These are phyloP conservation scores for Mucor mucedo DNA, from an alignment of 371 early-diverging fungal species.

Conservation along the genomic window DNA sequence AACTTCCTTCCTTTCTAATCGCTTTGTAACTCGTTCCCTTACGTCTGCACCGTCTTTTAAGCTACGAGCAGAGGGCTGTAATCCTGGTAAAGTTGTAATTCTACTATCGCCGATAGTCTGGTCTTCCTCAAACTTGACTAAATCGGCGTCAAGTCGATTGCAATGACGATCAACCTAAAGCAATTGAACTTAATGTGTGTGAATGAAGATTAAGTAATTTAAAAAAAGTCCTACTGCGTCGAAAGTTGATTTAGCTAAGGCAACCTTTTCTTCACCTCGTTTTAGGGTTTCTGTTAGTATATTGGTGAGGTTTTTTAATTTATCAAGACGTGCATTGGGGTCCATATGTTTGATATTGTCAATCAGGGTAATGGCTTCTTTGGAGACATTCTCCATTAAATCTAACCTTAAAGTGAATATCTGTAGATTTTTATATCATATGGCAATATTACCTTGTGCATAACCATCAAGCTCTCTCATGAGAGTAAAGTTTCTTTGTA, in stretches of 20 bases:
- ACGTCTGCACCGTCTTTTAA: constrained; percentile 35
- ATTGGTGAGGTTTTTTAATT: constrained; percentile 65
- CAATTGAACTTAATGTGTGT: not conserved
- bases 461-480: constrained; percentile 91
- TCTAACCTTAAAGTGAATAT: constrained; percentile 32
- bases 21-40: constrained; percentile 35
- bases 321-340: constrained; percentile 60
- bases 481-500: constrained; percentile 88
- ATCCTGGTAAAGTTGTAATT: constrained; percentile 47
- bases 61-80: constrained; percentile 48
- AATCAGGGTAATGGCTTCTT: constrained; percentile 58
- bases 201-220: not conserved
- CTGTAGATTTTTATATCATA: not conserved
- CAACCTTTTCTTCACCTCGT: constrained; percentile 90
- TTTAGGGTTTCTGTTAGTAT: constrained; percentile 71
- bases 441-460: constrained; percentile 68
- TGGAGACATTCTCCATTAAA: constrained; percentile 61
- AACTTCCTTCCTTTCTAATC: constrained; percentile 38
- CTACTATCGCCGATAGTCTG: constrained; percentile 39
- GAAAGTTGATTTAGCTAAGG: constrained; percentile 86
- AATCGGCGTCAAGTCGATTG: constrained; percentile 48
- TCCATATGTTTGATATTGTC: constrained; percentile 50
- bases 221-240: constrained; percentile 69
- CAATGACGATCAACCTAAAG: constrained; percentile 35
- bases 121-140: constrained; percentile 55